Conservation (phyloP, 2,329 filamentous ascomycete genomes). For the Talaromyces sp. region DNA sequence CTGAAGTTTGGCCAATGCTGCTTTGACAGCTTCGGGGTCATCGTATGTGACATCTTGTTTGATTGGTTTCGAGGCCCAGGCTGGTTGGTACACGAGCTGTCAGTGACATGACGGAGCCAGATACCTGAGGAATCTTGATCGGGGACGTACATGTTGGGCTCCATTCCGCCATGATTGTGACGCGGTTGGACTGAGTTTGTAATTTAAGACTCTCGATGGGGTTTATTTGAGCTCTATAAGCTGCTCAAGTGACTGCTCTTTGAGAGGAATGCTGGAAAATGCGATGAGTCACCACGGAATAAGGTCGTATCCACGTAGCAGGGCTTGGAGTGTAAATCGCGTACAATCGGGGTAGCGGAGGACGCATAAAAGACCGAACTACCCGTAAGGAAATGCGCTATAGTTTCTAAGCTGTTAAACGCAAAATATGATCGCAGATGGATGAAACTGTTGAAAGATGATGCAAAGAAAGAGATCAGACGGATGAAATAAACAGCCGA, state of each 20-base stretch:
- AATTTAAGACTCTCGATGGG: too few species aligned
- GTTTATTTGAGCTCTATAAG: background rate
- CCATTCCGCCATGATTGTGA: constrained; percentile 37
- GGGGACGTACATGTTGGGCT: constrained; percentile 29
- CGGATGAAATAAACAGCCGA: background rate
- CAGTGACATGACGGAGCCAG: background rate
- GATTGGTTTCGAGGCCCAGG: constrained; percentile 47
- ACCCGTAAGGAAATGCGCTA: background rate
- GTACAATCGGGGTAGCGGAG: background rate
- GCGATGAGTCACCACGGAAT: background rate
- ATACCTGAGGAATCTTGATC: background rate
- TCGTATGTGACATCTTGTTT: constrained; percentile 50
- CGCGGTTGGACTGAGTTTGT: too few species aligned
- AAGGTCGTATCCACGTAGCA: background rate
- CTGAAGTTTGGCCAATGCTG: constrained; percentile 44
- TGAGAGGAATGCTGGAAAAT: background rate
- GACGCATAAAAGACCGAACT: background rate
- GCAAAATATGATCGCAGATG: background rate
- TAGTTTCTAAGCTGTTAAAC: background rate
- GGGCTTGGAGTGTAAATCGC: background rate
- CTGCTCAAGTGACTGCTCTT: background rate
- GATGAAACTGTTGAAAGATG: background rate
- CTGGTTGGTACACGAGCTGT: constrained; percentile 22
- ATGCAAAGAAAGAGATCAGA: background rate
- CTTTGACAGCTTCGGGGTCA: constrained; percentile 41